Evolutionary conservation across 192 early-diverging fungal genomes (phyloP).

Genomic region (Backusella westeae): DNA sequence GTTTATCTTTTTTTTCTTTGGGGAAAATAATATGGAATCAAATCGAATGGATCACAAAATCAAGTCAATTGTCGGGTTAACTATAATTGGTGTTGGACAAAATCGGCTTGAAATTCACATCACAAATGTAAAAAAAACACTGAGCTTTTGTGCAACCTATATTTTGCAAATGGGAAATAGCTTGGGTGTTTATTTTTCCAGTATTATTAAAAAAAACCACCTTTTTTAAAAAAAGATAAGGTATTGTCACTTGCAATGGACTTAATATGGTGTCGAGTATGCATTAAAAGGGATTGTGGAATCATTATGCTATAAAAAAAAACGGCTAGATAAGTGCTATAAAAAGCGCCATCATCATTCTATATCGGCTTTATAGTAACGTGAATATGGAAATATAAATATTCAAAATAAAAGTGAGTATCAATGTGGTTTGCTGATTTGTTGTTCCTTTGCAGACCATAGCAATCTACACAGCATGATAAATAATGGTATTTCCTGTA

Average conservation of each 20-base stretch:
- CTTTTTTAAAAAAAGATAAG: not conserved
- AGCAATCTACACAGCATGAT: not conserved
- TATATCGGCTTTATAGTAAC: not conserved
- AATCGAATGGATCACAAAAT: not conserved
- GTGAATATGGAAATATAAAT: not conserved
- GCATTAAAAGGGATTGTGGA: not conserved
- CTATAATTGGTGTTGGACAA: not conserved
- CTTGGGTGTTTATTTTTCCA: not conserved
- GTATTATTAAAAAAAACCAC: too few species aligned
- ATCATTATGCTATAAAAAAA: not conserved
- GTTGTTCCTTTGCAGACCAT: not conserved
- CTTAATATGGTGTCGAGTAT: not conserved
- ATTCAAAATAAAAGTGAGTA: not conserved
- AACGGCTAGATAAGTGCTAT: not conserved
- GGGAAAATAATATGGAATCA: not conserved
- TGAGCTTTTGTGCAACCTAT: not conserved
- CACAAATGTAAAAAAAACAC: not conserved
- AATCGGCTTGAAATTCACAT: conserved; percentile 6
- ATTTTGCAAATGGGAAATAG: not conserved
- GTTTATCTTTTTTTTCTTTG: not conserved
- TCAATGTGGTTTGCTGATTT: not conserved
- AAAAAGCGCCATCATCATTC: not conserved
- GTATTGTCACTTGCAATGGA: not conserved
- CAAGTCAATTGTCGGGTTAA: not conserved
- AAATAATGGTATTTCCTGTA: not conserved